A percentile compares a stretch with the other conserved stretches of the same genome.
Evolutionary conservation across 2,329 filamentous ascomycete genomes (phyloP).

Genomic region (Fusarium sp.): DNA sequence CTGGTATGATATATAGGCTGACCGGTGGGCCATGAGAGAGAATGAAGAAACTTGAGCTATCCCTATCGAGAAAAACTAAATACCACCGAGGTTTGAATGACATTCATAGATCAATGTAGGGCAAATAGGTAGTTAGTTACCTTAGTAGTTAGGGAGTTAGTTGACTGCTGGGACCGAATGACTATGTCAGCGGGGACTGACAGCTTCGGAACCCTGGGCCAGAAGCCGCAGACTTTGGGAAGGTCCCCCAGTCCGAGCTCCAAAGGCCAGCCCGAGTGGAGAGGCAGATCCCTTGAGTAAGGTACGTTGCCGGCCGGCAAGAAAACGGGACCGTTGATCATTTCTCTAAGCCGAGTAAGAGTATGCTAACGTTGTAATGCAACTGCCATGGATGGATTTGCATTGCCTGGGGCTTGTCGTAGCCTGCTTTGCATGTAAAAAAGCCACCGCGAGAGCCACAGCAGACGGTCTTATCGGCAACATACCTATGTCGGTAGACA

Average conservation of each 20-base stretch:
- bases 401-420: constrained; percentile 21
- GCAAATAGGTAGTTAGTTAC: background rate
- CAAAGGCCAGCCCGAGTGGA: background rate
- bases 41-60: background rate
- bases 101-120: constrained; percentile 7
- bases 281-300: background rate
- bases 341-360: constrained; percentile 29
- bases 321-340: constrained; percentile 25
- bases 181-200: constrained; percentile 25
- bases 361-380: constrained; percentile 22
- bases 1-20: constrained; percentile 23
- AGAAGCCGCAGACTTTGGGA: constrained; percentile 25
- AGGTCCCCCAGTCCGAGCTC: background rate
- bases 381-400: constrained; percentile 2
- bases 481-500: no score
- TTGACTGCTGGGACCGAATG: no score
- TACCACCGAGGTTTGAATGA: background rate
- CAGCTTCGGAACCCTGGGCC: constrained; percentile 10
- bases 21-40: constrained; percentile 5
- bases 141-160: no score
- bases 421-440: background rate
- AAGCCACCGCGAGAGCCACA: constrained; percentile 20
- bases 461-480: background rate
- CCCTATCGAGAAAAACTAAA: background rate
- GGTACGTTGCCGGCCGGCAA: constrained; percentile 42